Conservation (phyloP, 208 protist genomes). For the Strigomonas culicis region DNA sequence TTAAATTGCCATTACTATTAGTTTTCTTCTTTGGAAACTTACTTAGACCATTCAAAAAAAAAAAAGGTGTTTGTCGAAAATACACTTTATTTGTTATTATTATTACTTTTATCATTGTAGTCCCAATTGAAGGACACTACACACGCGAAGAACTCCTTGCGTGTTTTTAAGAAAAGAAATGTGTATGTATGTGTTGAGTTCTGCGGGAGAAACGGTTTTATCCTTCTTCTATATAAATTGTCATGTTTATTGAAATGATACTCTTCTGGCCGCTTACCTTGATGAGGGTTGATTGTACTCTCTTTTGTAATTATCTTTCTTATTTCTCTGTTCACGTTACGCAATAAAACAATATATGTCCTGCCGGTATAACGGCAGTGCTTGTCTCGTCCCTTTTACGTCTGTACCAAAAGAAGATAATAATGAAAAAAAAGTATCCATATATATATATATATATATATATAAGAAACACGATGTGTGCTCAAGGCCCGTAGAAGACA, state of each 20-base stretch:
- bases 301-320: not conserved
- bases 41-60: not conserved
- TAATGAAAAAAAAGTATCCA: conserved; percentile 7
- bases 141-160: no score
- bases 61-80: not conserved
- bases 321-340: not conserved
- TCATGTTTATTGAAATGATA: no score
- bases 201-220: not conserved
- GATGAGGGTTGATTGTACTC: not conserved
- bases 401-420: conserved; percentile 9
- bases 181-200: not conserved
- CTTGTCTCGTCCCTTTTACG: no score
- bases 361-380: conserved; percentile 7
- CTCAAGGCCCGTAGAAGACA: not conserved
- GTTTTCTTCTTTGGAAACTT: no score
- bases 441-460: conserved; percentile 4
- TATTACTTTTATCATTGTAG: not conserved
- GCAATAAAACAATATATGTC: conserved; percentile 4
- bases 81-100: not conserved
- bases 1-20: no score
- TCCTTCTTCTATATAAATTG: no score
- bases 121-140: no score
- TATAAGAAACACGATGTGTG: not conserved
- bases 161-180: not conserved
- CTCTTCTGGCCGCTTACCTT: not conserved